Evolutionary conservation across 2,329 filamentous ascomycete species (phyloP), one percentile per base, ranked within the genome.

Genomic region (Neoascochyta sp.): DNA sequence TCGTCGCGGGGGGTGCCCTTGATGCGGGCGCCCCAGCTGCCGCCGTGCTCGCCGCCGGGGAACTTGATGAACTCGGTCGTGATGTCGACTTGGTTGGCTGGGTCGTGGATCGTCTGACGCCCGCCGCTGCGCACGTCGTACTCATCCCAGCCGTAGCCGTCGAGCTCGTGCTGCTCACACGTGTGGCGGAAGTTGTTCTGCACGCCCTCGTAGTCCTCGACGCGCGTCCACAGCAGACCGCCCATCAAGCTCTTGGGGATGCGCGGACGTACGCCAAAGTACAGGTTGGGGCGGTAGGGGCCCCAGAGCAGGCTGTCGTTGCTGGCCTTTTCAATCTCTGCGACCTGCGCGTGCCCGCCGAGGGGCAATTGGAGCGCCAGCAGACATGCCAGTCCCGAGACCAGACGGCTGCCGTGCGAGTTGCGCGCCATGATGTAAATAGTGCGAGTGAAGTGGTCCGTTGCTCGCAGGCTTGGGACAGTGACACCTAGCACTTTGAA

Each of bases 71-170:
- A 95, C 29, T 86, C 85, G 23, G 90, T 95, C 7, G 85, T 93
- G 41, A 98, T 76, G 65, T 96, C 89, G 45, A 98, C 75, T 34
- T 76, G 77, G 65, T 98, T 98, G 27, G 78, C 83, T 31, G 81
- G 80, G 62, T 98, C 92, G 57, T 93, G 87, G 37, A 98, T 90
- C 1, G 84, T 85, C 65, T 98, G 87, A 13, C 85, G 74, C 33
- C 92, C 92, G 41, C 92, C 92, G 34, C 75, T 83, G 35, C 92
- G 76, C 13, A 88, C 81, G 64, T 98, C 92, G 62, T 93, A 98
- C 60, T 94, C 86, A 53, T 96, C 89, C 92, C 92, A 98, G 41
- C 92, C 92, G 62, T 98, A 98, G 33, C 90, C 90, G 26, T 80
- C 83, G 75, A 98, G 94, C 60, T 93, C 87, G 61, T 92, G 78